Evolutionary conservation across 1,284 basidiomycete species (phyloP).

Genomic region (Psilocybe mexicana): DNA sequence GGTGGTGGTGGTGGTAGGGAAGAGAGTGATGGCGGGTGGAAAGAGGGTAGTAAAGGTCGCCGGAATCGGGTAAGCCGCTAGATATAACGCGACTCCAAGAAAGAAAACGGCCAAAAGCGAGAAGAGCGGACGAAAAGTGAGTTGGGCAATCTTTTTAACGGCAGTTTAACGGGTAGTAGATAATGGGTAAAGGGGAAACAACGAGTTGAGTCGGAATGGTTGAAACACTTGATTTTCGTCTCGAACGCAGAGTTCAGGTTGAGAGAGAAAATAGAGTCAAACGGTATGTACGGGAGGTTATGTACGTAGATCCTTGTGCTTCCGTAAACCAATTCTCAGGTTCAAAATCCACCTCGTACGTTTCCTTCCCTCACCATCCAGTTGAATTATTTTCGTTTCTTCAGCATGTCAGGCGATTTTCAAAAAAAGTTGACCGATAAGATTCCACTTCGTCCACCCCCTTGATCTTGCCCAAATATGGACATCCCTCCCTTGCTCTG

Average conservation of each 20-base stretch:
- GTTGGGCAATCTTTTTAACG: background rate
- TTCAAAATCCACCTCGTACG: background rate
- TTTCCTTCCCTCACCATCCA: background rate
- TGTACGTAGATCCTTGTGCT: background rate
- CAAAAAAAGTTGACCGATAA: background rate
- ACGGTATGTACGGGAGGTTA: background rate
- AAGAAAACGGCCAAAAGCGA: conserved; percentile 1
- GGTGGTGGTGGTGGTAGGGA: background rate
- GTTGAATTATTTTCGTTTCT: background rate
- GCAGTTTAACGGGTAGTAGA: background rate
- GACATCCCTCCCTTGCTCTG: background rate
- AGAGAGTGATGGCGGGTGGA: background rate
- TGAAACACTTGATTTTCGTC: background rate
- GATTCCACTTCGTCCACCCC: background rate
- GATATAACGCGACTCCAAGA: background rate
- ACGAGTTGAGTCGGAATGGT: background rate
- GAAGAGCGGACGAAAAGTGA: background rate
- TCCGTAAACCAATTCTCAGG: background rate
- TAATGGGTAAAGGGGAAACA: background rate
- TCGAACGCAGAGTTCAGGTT: background rate
- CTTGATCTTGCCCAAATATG: background rate
- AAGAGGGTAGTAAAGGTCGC: background rate
- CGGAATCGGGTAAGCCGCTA: background rate
- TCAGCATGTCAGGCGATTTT: background rate
- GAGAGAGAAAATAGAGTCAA: background rate